Conservation (phyloP, 306 rosid genomes). For the Cucurbita maxima region DNA sequence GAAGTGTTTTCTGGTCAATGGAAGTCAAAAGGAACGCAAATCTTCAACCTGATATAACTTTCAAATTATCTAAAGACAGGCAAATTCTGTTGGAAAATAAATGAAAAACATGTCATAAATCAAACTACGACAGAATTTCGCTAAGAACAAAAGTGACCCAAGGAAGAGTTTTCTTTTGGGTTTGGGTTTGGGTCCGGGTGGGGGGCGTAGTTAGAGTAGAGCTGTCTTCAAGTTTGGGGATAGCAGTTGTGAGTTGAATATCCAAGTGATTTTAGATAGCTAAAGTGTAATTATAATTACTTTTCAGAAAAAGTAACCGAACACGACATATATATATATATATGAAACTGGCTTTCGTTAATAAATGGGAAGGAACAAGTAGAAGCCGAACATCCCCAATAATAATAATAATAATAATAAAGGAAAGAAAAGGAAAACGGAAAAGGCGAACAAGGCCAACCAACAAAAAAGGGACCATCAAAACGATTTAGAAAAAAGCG, state of each 20-base stretch:
- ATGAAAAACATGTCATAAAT: not conserved
- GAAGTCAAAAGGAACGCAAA: not conserved
- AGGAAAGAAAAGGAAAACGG: not conserved
- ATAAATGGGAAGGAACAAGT: no score
- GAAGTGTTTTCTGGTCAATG: not conserved
- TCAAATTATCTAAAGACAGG: not conserved
- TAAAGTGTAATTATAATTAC: no score
- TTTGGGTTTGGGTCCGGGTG: not conserved
- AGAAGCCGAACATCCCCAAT: no score
- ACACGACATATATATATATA: no score
- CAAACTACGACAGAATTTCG: not conserved
- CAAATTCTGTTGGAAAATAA: not conserved
- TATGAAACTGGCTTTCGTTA: no score
- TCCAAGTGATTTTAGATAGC: not conserved
- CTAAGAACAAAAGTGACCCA: not conserved
- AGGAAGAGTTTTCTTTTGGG: not conserved
- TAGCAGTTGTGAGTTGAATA: not conserved
- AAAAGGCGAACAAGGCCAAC: not conserved
- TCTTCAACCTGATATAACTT: not conserved
- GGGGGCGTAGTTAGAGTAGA: not conserved
- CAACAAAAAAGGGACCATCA: not conserved
- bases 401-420: no score
- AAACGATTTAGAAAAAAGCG: not conserved
- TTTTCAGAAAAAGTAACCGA: no score
- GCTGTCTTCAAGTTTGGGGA: not conserved